Conservation (phyloP, 2,329 filamentous ascomycete genomes). For the Aspergillus neotritici region DNA sequence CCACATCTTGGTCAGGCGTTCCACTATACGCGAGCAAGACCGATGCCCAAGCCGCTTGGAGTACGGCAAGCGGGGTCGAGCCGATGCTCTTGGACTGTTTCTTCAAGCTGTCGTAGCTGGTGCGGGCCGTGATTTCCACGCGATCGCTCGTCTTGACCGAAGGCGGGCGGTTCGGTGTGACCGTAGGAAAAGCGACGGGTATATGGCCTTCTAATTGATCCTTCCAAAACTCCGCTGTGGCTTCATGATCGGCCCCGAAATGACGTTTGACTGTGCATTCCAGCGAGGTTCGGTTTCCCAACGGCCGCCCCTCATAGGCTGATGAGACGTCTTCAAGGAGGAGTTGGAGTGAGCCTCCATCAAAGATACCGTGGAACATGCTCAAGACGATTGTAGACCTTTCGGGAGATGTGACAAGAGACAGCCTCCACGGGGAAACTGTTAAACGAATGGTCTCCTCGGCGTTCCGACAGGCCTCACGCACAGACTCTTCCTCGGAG, state of each 20-base stretch:
- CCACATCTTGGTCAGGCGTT: conserved; percentile 29
- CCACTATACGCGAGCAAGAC: conserved; percentile 31
- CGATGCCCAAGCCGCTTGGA: conserved; percentile 35
- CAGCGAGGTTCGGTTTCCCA: conserved; percentile 17
- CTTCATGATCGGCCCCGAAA: conserved; percentile 16
- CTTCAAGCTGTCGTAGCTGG: conserved; percentile 23
- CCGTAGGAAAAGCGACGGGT: conserved; percentile 19
- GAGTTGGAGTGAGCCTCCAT: conserved; percentile 32
- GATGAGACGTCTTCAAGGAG: conserved; percentile 29
- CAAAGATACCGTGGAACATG: conserved; percentile 36
- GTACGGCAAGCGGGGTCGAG: conserved; percentile 28
- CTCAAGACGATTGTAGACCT: conserved; percentile 22
- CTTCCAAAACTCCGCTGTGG: conserved; percentile 19
- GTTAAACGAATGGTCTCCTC: conserved; percentile 18
- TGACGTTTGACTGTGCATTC: conserved; percentile 23
- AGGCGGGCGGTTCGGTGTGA: conserved; percentile 17
- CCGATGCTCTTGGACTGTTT: conserved; percentile 23
- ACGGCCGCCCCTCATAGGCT: conserved; percentile 11
- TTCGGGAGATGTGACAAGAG: conserved; percentile 12
- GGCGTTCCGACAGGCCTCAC: conserved; percentile 13
- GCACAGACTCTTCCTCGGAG: conserved; percentile 17
- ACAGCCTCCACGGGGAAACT: conserved; percentile 19
- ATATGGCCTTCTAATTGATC: conserved; percentile 16
- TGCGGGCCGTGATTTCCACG: conserved; percentile 20
- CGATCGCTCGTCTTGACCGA: conserved; percentile 10